Evolutionary conservation across 2,329 filamentous ascomycete species (phyloP).

Genomic region (Stagonosporopsis vannaccii): DNA sequence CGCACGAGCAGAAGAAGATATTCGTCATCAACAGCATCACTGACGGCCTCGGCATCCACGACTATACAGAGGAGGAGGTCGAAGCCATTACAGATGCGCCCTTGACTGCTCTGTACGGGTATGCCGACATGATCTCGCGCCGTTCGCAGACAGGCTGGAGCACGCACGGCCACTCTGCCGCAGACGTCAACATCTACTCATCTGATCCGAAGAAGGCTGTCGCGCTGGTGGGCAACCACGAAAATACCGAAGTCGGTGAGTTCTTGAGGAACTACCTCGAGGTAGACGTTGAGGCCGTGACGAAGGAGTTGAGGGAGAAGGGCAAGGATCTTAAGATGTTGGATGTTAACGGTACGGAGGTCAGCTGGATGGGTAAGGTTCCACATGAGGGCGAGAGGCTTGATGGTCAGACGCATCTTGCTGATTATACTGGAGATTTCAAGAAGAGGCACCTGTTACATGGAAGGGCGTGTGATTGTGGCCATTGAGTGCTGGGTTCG

Average conservation of each 20-base stretch:
- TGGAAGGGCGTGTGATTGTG: constrained; percentile 41
- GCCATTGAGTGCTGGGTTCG: constrained; percentile 23
- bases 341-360: constrained; percentile 35
- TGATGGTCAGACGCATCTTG: constrained; percentile 57
- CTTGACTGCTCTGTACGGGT: constrained; percentile 64
- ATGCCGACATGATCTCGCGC: constrained; percentile 86
- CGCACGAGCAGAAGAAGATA: constrained; percentile 45
- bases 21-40: constrained; percentile 77
- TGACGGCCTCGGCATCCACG: constrained; percentile 76
- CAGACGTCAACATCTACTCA: constrained; percentile 96
- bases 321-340: constrained; percentile 42
- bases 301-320: constrained; percentile 73
- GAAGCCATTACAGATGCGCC: constrained; percentile 67
- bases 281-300: constrained; percentile 80
- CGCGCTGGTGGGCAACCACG: constrained; percentile 80
- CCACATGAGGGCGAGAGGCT: constrained; percentile 52
- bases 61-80: constrained; percentile 77
- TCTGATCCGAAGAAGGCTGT: constrained; percentile 70
- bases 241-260: constrained; percentile 90
- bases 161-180: constrained; percentile 86
- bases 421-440: constrained; percentile 46
- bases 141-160: constrained; percentile 92
- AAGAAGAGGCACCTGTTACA: constrained; percentile 44
- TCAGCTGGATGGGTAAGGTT: constrained; percentile 54
- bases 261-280: constrained; percentile 82